Evolutionary conservation across 2,329 filamentous ascomycete genomes (phyloP), one percentile per base, ranked within the genome.

Genomic region (Fonsecaea pedrosoi): DNA sequence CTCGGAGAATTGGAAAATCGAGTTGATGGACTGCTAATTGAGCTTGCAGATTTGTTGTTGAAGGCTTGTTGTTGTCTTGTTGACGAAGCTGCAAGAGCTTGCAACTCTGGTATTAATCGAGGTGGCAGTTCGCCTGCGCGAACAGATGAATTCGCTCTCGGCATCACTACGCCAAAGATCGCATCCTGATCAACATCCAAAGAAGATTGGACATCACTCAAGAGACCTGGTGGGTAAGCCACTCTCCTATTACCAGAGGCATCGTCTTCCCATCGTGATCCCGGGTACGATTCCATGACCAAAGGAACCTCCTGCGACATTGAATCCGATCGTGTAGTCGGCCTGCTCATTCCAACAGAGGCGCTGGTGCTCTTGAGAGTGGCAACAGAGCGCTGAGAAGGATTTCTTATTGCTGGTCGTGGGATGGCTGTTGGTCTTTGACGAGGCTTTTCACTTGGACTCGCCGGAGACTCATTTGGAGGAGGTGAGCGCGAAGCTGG

Each of bases 21-120:
- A n/a, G 72, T 73, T 15, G 72, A 73, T 21, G 72, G 72, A 40
- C 72, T 73, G 59, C 71, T 69, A 18, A 71, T 67, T 13, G 72
- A 69, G 60, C 68, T 71, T 18, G 62, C 54, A 30, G 72, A 72
- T 45, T 64, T 69, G 18, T 64, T 69, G 18, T 68, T 68, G 10
- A 66, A 50, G 12, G 53, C 18, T 54, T 68, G 67, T 13, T 54
- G 60, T 18, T 61, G 63, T 34, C 62, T 60, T 30, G 55, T 32
- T 21, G 60, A 65, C 10, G 68, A 56, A 8, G 69, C 67, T 7
- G 72, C 72, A 21, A 73, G 65, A 48, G 72, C 72, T 66, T 72
- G 70, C 55, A 73, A 40, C 59, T 73, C 72, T 18, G 72, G 72
- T 42, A 73, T 72, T 12, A 73, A 63, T 38, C 68, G 66, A 65